These are phyloP conservation scores for Collybia sordida DNA, from an alignment of 768 basidiomycete species.

Conservation along the genomic window DNA sequence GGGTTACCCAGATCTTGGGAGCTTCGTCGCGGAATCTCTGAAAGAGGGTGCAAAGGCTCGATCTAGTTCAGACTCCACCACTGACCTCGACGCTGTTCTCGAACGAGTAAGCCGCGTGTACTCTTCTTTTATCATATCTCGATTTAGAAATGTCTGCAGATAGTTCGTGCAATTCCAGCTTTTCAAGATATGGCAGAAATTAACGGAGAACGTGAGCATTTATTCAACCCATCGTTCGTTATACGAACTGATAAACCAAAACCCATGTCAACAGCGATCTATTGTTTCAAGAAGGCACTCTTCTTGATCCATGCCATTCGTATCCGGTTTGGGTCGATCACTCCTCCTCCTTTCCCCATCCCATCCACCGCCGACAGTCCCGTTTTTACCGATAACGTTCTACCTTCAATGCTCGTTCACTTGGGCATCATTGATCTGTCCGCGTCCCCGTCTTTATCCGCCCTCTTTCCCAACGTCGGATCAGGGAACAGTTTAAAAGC, in stretches of 20 bases:
- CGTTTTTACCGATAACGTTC: slow-evolving; percentile 78
- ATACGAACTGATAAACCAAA: background rate
- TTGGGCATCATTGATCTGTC: slow-evolving; percentile 74
- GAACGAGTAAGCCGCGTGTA: slow-evolving; percentile 50
- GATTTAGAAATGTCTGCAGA: slow-evolving; percentile 43
- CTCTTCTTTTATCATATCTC: slow-evolving; percentile 7
- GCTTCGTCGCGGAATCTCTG: slow-evolving; percentile 70
- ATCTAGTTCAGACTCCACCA: slow-evolving; percentile 23
- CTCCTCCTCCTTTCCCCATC: slow-evolving; percentile 57
- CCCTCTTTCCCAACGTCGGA: slow-evolving; percentile 49
- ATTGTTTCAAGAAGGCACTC: slow-evolving; percentile 88
- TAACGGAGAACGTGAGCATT: slow-evolving; percentile 55
- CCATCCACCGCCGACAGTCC: slow-evolving; percentile 61
- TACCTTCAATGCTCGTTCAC: slow-evolving; percentile 80
- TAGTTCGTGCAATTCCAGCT: slow-evolving; percentile 75
- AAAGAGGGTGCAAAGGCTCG: slow-evolving; percentile 44
- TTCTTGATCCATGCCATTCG: slow-evolving; percentile 74
- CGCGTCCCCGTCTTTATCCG: slow-evolving; percentile 37
- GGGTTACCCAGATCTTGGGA: slow-evolving; percentile 71
- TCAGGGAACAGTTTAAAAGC: slow-evolving; percentile 33
- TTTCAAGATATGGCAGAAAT: slow-evolving; percentile 79
- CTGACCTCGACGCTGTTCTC: slow-evolving; percentile 56
- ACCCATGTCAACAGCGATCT: slow-evolving; percentile 53
- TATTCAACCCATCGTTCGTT: background rate
- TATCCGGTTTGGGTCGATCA: slow-evolving; percentile 60